These are phyloP conservation scores for Henningerozyma blattae DNA, from an alignment of 805 yeast genomes.

Conservation along the genomic window DNA sequence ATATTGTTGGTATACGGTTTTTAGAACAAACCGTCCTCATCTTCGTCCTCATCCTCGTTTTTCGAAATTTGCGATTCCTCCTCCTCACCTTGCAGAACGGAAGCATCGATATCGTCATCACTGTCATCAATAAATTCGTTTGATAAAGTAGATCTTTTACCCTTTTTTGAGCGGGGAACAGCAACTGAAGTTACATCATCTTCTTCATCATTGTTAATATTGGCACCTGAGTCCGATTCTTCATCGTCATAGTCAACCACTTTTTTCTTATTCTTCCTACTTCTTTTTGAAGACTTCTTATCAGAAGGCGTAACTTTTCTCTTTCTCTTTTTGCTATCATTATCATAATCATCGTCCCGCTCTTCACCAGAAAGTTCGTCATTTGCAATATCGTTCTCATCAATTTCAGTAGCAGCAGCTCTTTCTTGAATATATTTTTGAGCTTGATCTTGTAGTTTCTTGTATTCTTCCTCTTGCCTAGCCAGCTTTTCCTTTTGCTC, in stretches of 20 bases:
- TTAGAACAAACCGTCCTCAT: no score
- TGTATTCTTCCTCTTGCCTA: constrained; percentile 39
- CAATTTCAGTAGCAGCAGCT: constrained; percentile 31
- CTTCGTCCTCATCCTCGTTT: constrained; percentile 8
- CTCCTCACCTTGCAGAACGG: constrained; percentile 6
- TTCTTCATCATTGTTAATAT: constrained; percentile 18
- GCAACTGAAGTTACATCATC: constrained; percentile 16
- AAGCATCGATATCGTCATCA: constrained; percentile 26
- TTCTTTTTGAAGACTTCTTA: constrained; percentile 32
- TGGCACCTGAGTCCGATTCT: constrained; percentile 7
- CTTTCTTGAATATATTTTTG: constrained; percentile 46
- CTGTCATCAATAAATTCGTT: constrained; percentile 32
- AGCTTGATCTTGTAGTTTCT: constrained; percentile 43
- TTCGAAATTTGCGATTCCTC: constrained; percentile 11
- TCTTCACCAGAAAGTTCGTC: constrained; percentile 25
- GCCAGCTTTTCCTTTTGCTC: constrained; percentile 33
- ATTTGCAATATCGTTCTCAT: constrained; percentile 29
- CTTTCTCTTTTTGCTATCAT: constrained; percentile 20
- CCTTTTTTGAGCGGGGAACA: constrained; percentile 9
- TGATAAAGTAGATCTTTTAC: constrained; percentile 21
- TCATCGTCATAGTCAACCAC: constrained; percentile 21
- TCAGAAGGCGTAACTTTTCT: constrained; percentile 14
- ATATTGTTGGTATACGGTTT: no score
- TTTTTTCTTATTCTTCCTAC: constrained; percentile 35
- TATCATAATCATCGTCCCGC: constrained; percentile 18